A percentile compares a stretch with the other conserved stretches of the same genome.
Conservation (phyloP, 805 yeast genomes). For the Lipomyces mesembrius region DNA sequence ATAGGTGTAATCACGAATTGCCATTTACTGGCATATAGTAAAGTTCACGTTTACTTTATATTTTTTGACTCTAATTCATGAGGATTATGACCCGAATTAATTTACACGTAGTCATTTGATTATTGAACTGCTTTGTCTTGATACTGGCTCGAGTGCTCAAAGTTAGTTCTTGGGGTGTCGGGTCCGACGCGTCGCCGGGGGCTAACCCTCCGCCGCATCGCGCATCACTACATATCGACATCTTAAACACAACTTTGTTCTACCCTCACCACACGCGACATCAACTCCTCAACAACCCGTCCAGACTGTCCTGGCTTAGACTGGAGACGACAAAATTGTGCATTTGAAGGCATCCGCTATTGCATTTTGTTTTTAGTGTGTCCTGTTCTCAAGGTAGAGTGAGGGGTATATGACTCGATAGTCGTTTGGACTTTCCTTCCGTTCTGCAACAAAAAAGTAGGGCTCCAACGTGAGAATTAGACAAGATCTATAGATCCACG, state of each 20-base stretch:
- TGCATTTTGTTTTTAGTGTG: not conserved
- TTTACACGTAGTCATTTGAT: not conserved
- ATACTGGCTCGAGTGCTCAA: not conserved
- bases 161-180: not conserved
- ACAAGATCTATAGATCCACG: not conserved
- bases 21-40: too few relatives aligned
- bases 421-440: not conserved
- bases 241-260: not conserved
- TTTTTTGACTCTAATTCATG: too few relatives aligned
- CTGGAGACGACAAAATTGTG: not conserved
- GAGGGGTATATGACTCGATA: not conserved
- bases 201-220: constrained; percentile 1
- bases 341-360: not conserved
- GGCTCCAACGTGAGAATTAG: not conserved
- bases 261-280: not conserved
- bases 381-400: not conserved
- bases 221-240: not conserved
- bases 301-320: not conserved
- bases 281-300: not conserved
- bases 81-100: too few relatives aligned
- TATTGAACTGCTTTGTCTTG: too few relatives aligned
- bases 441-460: too few relatives aligned
- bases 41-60: too few relatives aligned
- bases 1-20: not conserved
- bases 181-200: not conserved